Conservation (phyloP, 2,329 filamentous ascomycete species). For the Xylariaceae sp. region DNA sequence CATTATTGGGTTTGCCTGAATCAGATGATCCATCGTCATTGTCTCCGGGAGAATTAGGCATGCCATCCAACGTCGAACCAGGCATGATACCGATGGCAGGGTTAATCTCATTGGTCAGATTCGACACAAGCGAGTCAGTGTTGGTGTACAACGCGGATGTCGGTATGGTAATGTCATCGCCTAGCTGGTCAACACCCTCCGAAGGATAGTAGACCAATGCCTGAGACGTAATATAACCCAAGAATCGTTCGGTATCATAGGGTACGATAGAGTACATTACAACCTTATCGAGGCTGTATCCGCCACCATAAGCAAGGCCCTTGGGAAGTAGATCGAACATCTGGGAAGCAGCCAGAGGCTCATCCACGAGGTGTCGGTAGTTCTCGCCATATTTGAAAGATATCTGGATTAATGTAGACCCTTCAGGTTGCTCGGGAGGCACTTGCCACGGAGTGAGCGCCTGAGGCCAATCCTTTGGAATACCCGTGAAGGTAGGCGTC, state of each 20-base stretch:
- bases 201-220: slow-evolving; percentile 76
- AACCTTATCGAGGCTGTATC: slow-evolving; percentile 59
- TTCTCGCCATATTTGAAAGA: slow-evolving; percentile 82
- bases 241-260: slow-evolving; percentile 68
- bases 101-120: slow-evolving; percentile 82
- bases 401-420: slow-evolving; percentile 76
- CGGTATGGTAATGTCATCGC: slow-evolving; percentile 70
- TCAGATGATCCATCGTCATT: slow-evolving; percentile 41
- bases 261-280: slow-evolving; percentile 74
- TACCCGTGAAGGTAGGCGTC: slow-evolving; percentile 50
- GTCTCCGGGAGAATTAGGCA: slow-evolving; percentile 43
- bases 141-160: slow-evolving; percentile 77
- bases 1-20: slow-evolving; percentile 36
- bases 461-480: slow-evolving; percentile 71
- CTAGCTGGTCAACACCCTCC: slow-evolving; percentile 68
- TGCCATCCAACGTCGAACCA: slow-evolving; percentile 47
- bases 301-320: slow-evolving; percentile 67
- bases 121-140: slow-evolving; percentile 63
- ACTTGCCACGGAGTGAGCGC: slow-evolving; percentile 72
- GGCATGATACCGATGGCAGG: slow-evolving; percentile 71
- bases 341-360: slow-evolving; percentile 75
- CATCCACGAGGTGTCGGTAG: slow-evolving; percentile 78
- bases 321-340: slow-evolving; percentile 79
- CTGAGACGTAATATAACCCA: slow-evolving; percentile 81
- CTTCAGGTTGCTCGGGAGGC: slow-evolving; percentile 56